A percentile compares a stretch with the other conserved stretches of the same genome.
phyloP scores from a whole-genome alignment of 2,329 filamentous ascomycete genomes.

The Penicillium sclerotigenum region DNA sequence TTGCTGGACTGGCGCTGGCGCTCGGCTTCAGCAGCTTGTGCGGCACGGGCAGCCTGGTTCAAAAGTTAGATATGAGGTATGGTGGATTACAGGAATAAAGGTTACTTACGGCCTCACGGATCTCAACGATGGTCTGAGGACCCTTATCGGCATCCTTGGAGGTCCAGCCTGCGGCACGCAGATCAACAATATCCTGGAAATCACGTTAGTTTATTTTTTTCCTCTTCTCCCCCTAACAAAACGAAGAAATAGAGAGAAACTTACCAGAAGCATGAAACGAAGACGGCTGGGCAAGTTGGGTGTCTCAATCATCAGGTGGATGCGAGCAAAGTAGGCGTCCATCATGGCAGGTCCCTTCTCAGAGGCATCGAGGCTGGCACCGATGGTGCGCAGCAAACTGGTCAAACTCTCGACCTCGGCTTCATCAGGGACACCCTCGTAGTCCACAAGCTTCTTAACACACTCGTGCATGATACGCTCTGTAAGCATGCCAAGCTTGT shows the following conservation, averaged over 20 bases:
- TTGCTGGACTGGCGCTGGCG: constrained; percentile 49
- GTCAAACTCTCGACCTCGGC: constrained; percentile 93
- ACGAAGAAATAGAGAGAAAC: constrained; percentile 12
- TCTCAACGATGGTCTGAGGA: constrained; percentile 92
- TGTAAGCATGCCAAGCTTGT: constrained; percentile 97
- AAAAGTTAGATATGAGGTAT: constrained; percentile 8
- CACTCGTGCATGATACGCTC: constrained; percentile 99
- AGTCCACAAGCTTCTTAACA: constrained; percentile 94
- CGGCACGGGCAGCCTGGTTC: constrained; percentile 63
- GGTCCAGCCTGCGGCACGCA: constrained; percentile 72
- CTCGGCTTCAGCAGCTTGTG: constrained; percentile 74
- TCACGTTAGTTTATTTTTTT: constrained; percentile 6
- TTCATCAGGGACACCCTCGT: constrained; percentile 88
- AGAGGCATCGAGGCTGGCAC: constrained; percentile 75
- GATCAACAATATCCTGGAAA: constrained; percentile 71
- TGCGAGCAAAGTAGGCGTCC: constrained; percentile 89
- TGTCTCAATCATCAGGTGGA: constrained; percentile 75
- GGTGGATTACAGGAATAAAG: background rate
- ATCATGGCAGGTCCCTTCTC: constrained; percentile 85
- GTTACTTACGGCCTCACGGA: constrained; percentile 70
- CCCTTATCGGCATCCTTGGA: constrained; percentile 91
- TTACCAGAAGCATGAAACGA: constrained; percentile 86
- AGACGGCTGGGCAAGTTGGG: constrained; percentile 81
- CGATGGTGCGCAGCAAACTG: constrained; percentile 88
- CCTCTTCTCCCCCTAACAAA: no score